Evolutionary conservation across 2,329 filamentous ascomycete species (phyloP).

Genomic region (Pleomassaria siparia): DNA sequence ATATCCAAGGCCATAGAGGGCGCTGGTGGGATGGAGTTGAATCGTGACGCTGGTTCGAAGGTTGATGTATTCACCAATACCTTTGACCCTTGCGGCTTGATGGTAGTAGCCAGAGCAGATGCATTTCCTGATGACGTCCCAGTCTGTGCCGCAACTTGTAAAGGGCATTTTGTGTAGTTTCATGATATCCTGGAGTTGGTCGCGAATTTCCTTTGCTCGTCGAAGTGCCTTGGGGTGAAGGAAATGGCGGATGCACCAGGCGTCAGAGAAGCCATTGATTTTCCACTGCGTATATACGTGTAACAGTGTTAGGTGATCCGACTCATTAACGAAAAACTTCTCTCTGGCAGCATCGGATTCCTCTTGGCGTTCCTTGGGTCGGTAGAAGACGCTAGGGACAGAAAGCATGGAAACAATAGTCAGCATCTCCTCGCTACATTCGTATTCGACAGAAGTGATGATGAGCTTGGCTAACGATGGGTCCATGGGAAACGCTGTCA

Average conservation of each 20-base stretch:
- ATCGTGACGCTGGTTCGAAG: slow-evolving; percentile 91
- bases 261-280: slow-evolving; percentile 83
- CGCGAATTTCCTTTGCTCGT: slow-evolving; percentile 88
- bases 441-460: slow-evolving; percentile 86
- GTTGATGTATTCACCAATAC: slow-evolving; percentile 96
- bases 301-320: slow-evolving; percentile 91
- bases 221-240: slow-evolving; percentile 92
- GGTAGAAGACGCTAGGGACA: slow-evolving; percentile 94
- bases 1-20: slow-evolving; percentile 89
- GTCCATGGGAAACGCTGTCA: slow-evolving; percentile 99
- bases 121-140: slow-evolving; percentile 92
- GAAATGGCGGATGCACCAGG: slow-evolving; percentile 92
- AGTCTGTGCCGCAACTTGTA: slow-evolving; percentile 89
- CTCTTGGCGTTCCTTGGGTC: slow-evolving; percentile 93
- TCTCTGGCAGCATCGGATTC: slow-evolving; percentile 94
- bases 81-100: slow-evolving; percentile 92
- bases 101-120: slow-evolving; percentile 99
- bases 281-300: slow-evolving; percentile 97
- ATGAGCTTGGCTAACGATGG: slow-evolving; percentile 92
- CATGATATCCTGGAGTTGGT: slow-evolving; percentile 94
- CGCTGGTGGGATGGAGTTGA: slow-evolving; percentile 90
- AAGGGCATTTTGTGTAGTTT: slow-evolving; percentile 88
- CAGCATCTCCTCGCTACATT: slow-evolving; percentile 95
- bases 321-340: slow-evolving; percentile 98
- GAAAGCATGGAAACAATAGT: slow-evolving; percentile 98